These are phyloP conservation scores for Globisporangium heterothallicum DNA, from an alignment of 352 stramenopile genomes.

Conservation along the genomic window DNA sequence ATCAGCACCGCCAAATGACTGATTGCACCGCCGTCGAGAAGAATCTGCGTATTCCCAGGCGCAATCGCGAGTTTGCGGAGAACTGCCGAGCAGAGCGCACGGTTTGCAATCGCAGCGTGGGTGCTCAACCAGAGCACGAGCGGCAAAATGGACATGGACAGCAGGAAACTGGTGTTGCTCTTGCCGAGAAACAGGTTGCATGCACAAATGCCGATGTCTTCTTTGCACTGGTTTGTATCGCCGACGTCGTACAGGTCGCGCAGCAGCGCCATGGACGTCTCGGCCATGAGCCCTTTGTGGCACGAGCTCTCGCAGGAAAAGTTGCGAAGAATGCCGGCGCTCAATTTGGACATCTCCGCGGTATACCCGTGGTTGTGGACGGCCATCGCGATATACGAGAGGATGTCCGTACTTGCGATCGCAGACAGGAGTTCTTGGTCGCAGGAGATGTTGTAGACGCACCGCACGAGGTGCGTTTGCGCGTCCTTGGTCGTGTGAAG, in stretches of 20 bases:
- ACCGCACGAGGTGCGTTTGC: conserved; percentile 40
- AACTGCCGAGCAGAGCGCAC: conserved; percentile 45
- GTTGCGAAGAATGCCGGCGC: conserved; percentile 49
- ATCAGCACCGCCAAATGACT: conserved; percentile 46
- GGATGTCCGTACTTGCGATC: conserved; percentile 16
- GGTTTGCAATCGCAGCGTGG: conserved; percentile 20
- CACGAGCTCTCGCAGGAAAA: conserved; percentile 30
- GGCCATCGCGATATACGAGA: conserved; percentile 17
- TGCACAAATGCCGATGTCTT: conserved; percentile 46
- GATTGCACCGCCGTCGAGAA: conserved; percentile 55
- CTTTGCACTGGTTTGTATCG: conserved; percentile 30
- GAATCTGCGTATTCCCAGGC: conserved; percentile 55
- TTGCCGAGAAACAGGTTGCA: conserved; percentile 67
- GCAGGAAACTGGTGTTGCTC: conserved; percentile 53
- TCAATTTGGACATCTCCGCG: conserved; percentile 11
- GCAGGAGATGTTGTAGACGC: conserved; percentile 60
- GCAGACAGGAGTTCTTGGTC: conserved; percentile 25
- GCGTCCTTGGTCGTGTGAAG: conserved; percentile 24
- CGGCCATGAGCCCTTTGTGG: conserved; percentile 34
- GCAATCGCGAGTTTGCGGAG: conserved; percentile 62
- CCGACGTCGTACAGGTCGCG: conserved; percentile 42
- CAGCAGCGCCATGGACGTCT: conserved; percentile 37
- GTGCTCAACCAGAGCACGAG: conserved; percentile 53
- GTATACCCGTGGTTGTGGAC: conserved; percentile 20
- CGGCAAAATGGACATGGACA: conserved; percentile 39